Evolutionary conservation across 805 yeast species (phyloP), one percentile per base, ranked within the genome.

Genomic region (Metschnikowia continentalis): DNA sequence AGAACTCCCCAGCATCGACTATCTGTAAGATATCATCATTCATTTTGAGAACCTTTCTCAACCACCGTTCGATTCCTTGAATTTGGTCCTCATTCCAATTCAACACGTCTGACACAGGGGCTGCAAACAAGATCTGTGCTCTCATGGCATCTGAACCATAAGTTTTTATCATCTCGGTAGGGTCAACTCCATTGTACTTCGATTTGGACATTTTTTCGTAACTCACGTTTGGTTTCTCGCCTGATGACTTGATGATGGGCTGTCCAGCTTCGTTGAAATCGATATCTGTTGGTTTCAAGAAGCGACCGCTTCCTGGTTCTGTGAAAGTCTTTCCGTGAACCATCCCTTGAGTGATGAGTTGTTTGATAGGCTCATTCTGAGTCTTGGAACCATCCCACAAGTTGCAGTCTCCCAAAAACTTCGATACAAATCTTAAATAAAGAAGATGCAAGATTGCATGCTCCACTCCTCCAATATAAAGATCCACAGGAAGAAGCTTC

Each of bases 161-260:
- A 35, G 71, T 74, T 10, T 61, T 63, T 26, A 94, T 90, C 58
- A 92, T 88, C 52, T 78, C 80, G 0, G 75, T 80, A 0, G 98
- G 98, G 62, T 92, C 96, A 2, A 88, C 96, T 14, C 99, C 99
- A 62, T 94, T 94, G 63, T 83, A 84, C 63, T 94, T 94, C 0
- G 97, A 91, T 68, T 94, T 94, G 1, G 97, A 91, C 99, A 94
- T 94, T 63, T 94, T 94, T 63, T 94, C 98, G 63, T 67, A 90
- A 0, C 88, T 71, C 1, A 88, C 65, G 0, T 53, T 50, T 0
- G 96, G 89, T 0, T 61, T 53, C 35, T 64, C 61, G 1, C 85
- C 86, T 0, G 85, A 74, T 0, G 66, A 75, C 32, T 62, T 75
- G 7, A 87, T 74, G 3, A 66, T 57, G 2, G 86, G 84, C 2